Evolutionary conservation across 805 yeast species (phyloP), one percentile per base, ranked within the genome.

Genomic region (Metschnikowia borealis): DNA sequence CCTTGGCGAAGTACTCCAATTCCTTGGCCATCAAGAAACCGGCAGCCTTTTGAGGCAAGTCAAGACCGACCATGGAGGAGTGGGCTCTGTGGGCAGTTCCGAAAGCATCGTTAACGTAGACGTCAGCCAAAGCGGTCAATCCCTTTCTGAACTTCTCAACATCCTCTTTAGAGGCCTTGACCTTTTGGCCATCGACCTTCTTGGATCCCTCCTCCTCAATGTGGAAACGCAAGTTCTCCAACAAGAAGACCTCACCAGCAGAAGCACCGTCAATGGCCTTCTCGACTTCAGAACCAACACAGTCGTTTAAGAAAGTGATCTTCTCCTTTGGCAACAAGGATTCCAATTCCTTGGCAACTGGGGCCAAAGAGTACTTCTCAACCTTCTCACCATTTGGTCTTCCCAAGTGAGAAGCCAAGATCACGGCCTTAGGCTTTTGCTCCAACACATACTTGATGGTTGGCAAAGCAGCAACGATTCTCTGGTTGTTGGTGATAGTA

Each of bases 81-180:
- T 94, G 99, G 57, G 99, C 99, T 82, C 99, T 89, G 87, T 94
- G 99, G 51, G 98, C 97, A 57, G 99, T 94, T 73, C 99, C 99
- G 67, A 94, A 94, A 32, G 62, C 62, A 45, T 94, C 99, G 78
- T 94, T 86, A 71, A 94, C 83, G 81, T 94, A 94, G 59, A 94
- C 96, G 67, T 94, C 99, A 61, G 97, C 98, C 66, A 94, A 81
- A 50, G 90, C 77, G 64, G 96, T 87, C 76, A 94, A 84, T 69
- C 87, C 84, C 66, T 82, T 68, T 83, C 99, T 89, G 87, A 94
- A 94, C 63, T 77, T 81, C 68, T 78, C 84, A 62, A 94, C 97
- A 59, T 73, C 87, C 65, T 81, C 96, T 57, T 84, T 78, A 60
- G 87, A 83, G 56, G 98, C 97, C 85, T 94, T 95, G 66, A 84